phyloP scores from a whole-genome alignment of 1,284 basidiomycete genomes.

The Ceratobasidium theobromae region DNA sequence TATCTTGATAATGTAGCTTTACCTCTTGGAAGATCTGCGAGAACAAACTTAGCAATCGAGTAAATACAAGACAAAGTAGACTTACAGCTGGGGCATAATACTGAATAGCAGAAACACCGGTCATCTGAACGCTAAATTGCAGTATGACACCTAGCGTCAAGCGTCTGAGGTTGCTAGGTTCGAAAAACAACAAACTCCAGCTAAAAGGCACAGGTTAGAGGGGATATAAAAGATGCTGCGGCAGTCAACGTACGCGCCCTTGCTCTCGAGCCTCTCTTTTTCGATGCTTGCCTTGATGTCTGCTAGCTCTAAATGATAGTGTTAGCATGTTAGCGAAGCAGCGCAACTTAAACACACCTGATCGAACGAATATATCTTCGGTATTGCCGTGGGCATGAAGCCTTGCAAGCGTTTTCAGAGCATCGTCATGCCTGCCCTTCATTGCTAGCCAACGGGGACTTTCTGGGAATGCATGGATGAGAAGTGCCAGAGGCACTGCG shows the following conservation, averaged over 20 bases:
- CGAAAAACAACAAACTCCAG: conserved; percentile 55
- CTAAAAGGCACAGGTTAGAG: conserved; percentile 7
- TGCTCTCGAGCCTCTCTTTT: conserved; percentile 31
- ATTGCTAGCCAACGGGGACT: conserved; percentile 65
- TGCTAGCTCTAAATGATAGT: conserved; percentile 44
- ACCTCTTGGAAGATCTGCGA: conserved; percentile 31
- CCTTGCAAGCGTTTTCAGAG: conserved; percentile 49
- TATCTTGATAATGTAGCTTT: not conserved
- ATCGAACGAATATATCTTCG: conserved; percentile 44
- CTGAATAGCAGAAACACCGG: conserved; percentile 53
- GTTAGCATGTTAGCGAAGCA: not conserved
- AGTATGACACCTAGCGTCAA: conserved; percentile 48
- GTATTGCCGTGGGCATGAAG: conserved; percentile 55
- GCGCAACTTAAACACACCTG: not conserved
- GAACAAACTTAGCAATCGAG: conserved; percentile 26
- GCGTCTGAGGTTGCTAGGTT: conserved; percentile 51
- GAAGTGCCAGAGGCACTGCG: conserved; percentile 57
- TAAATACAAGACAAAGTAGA: conserved; percentile 19
- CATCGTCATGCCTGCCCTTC: conserved; percentile 54
- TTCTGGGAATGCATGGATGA: conserved; percentile 55
- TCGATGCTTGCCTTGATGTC: conserved; percentile 46
- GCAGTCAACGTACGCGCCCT: not conserved
- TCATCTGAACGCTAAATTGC: conserved; percentile 52
- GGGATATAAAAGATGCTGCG: conserved; percentile 35
- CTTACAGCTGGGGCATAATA: conserved; percentile 47